phyloP scores from a whole-genome alignment of 257 asterid genomes.

The Plectranthus barbatus region DNA sequence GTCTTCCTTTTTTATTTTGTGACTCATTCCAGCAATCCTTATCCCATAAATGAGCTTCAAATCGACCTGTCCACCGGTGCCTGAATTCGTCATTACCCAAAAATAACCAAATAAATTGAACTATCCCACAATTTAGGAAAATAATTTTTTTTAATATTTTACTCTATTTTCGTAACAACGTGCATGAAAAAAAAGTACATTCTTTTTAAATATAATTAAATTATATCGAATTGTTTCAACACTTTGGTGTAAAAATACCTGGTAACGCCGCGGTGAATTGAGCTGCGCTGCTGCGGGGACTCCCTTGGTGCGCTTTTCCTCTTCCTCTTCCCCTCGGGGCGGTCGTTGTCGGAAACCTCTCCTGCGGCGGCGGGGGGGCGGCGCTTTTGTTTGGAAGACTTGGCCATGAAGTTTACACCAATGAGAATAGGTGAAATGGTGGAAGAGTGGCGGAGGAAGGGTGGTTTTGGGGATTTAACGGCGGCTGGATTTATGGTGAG shows the following conservation, averaged over 20 bases:
- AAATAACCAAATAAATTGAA: not conserved
- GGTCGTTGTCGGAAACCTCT: not conserved
- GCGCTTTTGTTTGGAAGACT: conserved; percentile 40
- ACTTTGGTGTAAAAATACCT: no score
- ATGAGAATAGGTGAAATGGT: not conserved
- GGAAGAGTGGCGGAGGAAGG: conserved; percentile 18
- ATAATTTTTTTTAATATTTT: not conserved
- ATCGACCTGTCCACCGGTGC: conserved; percentile 97
- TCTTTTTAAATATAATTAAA: no score
- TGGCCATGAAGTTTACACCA: conserved; percentile 42
- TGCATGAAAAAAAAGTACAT: not conserved
- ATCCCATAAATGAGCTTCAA: conserved; percentile 98
- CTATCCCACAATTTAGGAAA: not conserved
- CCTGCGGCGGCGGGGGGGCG: conserved; percentile 5
- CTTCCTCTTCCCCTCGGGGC: conserved; percentile 32
- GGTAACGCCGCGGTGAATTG: conserved; percentile 81
- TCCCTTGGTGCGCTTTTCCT: conserved; percentile 71
- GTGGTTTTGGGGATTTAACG: conserved; percentile 13
- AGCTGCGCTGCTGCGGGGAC: conserved; percentile 82
- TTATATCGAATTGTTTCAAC: no score
- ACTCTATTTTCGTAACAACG: not conserved
- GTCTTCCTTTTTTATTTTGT: conserved; percentile 93
- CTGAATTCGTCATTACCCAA: conserved; percentile 26
- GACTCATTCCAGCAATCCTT: conserved; percentile 95
- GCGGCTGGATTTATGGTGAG: conserved; percentile 27